phyloP scores from a whole-genome alignment of 257 asterid genomes.

The Nicotiana attenuata region DNA sequence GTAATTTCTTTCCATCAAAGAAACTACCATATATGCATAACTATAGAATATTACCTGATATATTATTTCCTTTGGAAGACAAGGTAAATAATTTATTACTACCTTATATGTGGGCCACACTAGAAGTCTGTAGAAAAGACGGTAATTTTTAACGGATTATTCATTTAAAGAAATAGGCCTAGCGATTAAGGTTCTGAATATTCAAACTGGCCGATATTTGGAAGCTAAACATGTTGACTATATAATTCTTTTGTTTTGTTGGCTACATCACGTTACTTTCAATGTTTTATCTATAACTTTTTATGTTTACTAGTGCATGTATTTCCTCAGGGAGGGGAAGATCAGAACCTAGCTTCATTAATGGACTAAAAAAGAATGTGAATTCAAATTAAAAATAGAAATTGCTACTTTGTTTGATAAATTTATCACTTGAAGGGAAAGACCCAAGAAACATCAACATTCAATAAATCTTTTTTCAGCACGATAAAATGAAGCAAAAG shows the following conservation, averaged over 20 bases:
- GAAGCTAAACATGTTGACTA: not conserved
- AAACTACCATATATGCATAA: no score
- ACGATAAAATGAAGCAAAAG: no score
- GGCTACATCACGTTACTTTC: not conserved
- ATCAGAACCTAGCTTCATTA: not conserved
- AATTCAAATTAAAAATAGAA: not conserved
- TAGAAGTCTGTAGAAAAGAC: no score
- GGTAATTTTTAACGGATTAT: no score
- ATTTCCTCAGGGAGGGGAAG: not conserved
- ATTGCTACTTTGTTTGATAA: not conserved
- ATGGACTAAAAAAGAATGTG: not conserved
- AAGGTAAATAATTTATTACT: no score
- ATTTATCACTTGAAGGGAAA: not conserved
- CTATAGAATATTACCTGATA: no score
- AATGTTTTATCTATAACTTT: not conserved
- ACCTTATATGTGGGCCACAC: no score
- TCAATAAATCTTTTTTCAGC: no score
- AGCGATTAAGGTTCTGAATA: not conserved
- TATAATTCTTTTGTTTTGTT: no score
- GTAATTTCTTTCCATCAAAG: no score
- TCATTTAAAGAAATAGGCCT: not conserved
- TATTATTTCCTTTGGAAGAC: no score
- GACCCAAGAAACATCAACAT: no score
- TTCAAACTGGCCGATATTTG: not conserved
- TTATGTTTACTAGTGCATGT: not conserved